A percentile compares a stretch with the other conserved stretches of the same genome.
Conservation (phyloP, 805 yeast species). For the Candida boleticola region DNA sequence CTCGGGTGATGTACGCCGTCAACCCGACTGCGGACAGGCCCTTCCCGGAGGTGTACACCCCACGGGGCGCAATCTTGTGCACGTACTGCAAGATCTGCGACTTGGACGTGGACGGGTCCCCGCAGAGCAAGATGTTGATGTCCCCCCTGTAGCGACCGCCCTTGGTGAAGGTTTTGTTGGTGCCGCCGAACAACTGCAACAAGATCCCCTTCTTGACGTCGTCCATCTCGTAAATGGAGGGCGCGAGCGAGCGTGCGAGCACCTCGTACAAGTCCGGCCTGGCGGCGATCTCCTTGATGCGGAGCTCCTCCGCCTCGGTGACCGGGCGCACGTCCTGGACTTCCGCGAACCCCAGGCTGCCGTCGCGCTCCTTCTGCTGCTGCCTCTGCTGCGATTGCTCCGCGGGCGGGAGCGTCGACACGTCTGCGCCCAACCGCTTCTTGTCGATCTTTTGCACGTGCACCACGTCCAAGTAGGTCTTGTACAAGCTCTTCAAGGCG, state of each 20-base stretch:
- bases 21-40: conserved; percentile 99
- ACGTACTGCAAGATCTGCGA: conserved; percentile 93
- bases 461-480: conserved; percentile 91
- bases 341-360: conserved; percentile 30
- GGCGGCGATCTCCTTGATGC: conserved; percentile 57
- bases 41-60: conserved; percentile 96
- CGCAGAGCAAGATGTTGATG: conserved; percentile 85
- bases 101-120: conserved; percentile 97
- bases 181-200: conserved; percentile 92
- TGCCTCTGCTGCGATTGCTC: conserved; percentile 55
- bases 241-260: conserved; percentile 88
- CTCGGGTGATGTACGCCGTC: conserved; percentile 95
- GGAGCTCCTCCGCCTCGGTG: conserved; percentile 64
- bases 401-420: conserved; percentile 49
- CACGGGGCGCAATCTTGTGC: conserved; percentile 96
- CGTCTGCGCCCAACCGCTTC: conserved; percentile 77
- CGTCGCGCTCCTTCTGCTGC: conserved; percentile 28
- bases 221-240: conserved; percentile 94
- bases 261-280: conserved; percentile 84
- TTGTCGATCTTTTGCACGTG: conserved; percentile 86
- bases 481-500: conserved; percentile 77
- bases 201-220: conserved; percentile 95
- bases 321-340: conserved; percentile 75
- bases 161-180: conserved; percentile 81
- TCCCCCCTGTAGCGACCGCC: conserved; percentile 98